Evolutionary conservation across 2,329 filamentous ascomycete species (phyloP).

Genomic region (Tolypocladium guangdongense): DNA sequence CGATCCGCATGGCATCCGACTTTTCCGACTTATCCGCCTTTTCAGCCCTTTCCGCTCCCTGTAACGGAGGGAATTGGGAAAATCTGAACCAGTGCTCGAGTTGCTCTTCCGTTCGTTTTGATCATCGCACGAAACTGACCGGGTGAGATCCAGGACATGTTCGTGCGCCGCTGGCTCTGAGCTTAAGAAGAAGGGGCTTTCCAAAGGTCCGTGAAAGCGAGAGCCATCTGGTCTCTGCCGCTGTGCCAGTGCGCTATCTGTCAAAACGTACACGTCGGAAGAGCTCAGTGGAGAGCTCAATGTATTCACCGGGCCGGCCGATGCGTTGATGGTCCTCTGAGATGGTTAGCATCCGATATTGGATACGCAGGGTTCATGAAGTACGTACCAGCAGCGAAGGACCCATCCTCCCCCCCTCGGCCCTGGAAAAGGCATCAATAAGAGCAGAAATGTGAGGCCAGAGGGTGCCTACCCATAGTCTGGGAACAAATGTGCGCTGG

Average conservation of each 20-base stretch:
- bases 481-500: constrained; percentile 26
- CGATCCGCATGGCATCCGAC: not conserved
- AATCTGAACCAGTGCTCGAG: not conserved
- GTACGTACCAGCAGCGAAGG: not conserved
- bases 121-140: not conserved
- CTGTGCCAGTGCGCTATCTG: constrained; percentile 1
- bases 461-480: constrained; percentile 28
- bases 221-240: not conserved
- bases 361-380: not conserved
- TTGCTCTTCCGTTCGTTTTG: not conserved
- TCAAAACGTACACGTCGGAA: not conserved
- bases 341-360: not conserved
- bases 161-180: not conserved
- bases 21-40: not conserved
- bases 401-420: not conserved
- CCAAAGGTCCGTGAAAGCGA: not conserved
- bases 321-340: not conserved
- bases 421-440: not conserved
- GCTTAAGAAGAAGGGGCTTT: not conserved
- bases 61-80: too few relatives aligned
- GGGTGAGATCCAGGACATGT: not conserved
- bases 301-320: constrained; percentile 2
- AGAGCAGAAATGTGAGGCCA: not conserved
- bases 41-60: too few relatives aligned
- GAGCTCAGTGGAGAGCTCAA: not conserved